Conservation (phyloP, 2,329 filamentous ascomycete genomes). For the Domatiomyces catenatus region DNA sequence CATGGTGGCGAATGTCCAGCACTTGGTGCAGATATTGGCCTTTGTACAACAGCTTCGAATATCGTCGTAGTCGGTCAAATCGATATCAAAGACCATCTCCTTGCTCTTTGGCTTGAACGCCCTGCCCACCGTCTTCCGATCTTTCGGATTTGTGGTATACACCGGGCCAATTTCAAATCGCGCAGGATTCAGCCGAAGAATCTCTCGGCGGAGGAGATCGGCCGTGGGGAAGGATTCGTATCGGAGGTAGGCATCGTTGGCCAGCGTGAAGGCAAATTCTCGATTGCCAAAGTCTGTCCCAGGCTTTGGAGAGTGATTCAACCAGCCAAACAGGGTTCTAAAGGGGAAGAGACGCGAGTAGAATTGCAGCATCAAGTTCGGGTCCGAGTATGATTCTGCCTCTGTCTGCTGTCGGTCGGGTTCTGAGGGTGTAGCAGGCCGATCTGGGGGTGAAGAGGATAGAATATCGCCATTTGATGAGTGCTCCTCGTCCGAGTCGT, state of each 20-base stretch:
- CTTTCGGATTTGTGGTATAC: conserved; percentile 83
- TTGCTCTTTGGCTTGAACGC: conserved; percentile 80
- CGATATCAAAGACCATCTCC: conserved; percentile 97
- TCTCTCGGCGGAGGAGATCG: conserved; percentile 73
- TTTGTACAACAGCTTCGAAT: conserved; percentile 89
- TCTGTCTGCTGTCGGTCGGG: conserved; percentile 22
- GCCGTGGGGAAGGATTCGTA: conserved; percentile 67
- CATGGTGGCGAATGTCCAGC: conserved; percentile 97
- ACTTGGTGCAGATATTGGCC: conserved; percentile 83
- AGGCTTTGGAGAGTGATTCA: conserved; percentile 81
- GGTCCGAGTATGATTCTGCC: conserved; percentile 20
- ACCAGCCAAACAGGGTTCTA: conserved; percentile 88
- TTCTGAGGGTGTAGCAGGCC: conserved; percentile 26
- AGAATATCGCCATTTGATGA: conserved; percentile 34
- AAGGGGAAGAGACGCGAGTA: conserved; percentile 95
- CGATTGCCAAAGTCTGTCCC: conserved; percentile 79
- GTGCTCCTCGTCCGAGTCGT: conserved; percentile 39
- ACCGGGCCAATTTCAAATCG: conserved; percentile 98
- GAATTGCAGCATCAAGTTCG: conserved; percentile 79
- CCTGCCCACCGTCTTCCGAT: conserved; percentile 75
- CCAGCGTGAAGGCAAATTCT: conserved; percentile 92
- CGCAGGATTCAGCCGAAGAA: conserved; percentile 71
- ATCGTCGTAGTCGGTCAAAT: conserved; percentile 97
- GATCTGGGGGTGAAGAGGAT: conserved; percentile 15
- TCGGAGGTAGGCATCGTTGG: conserved; percentile 78